Evolutionary conservation across 2,329 filamentous ascomycete species (phyloP).

Genomic region (Ploettnerulaceae sp.): DNA sequence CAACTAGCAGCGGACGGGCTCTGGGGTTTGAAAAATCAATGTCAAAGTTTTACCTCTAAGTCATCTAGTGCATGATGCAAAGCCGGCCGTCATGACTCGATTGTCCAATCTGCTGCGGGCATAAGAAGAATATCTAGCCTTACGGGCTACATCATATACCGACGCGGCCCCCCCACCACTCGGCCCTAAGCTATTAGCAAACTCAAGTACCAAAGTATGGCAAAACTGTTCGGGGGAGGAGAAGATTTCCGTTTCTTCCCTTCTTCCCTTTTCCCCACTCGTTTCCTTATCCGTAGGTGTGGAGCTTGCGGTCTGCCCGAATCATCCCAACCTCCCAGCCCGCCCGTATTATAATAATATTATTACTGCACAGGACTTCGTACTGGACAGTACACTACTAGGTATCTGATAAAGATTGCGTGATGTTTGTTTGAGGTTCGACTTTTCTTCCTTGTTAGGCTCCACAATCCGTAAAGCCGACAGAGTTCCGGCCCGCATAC

Average conservation of each 20-base stretch:
- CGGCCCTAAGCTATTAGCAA: neutral
- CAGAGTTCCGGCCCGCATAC: neutral
- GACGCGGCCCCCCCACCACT: neutral
- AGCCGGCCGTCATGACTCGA: neutral
- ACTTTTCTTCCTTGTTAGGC: slow-evolving; percentile 7
- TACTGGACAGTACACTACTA: too few relatives aligned
- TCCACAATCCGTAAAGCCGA: slow-evolving; percentile 7
- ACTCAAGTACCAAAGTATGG: neutral
- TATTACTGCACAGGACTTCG: too few relatives aligned
- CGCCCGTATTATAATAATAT: too few relatives aligned
- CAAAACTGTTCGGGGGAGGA: neutral
- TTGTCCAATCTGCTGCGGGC: neutral
- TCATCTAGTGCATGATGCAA: slow-evolving; percentile 1
- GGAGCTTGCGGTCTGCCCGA: too few relatives aligned
- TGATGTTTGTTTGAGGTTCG: neutral
- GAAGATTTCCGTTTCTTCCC: neutral
- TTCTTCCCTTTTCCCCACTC: neutral
- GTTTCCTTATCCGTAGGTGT: neutral
- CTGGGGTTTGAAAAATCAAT: neutral
- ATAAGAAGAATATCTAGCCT: neutral
- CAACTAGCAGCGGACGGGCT: neutral
- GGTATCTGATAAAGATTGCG: slow-evolving; percentile 9
- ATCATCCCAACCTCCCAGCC: too few relatives aligned
- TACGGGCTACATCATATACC: neutral
- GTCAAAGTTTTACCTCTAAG: neutral